A percentile compares a stretch with the other conserved stretches of the same genome.
Evolutionary conservation across 1,284 basidiomycete genomes (phyloP).

Genomic region (Phlebopus sp.): DNA sequence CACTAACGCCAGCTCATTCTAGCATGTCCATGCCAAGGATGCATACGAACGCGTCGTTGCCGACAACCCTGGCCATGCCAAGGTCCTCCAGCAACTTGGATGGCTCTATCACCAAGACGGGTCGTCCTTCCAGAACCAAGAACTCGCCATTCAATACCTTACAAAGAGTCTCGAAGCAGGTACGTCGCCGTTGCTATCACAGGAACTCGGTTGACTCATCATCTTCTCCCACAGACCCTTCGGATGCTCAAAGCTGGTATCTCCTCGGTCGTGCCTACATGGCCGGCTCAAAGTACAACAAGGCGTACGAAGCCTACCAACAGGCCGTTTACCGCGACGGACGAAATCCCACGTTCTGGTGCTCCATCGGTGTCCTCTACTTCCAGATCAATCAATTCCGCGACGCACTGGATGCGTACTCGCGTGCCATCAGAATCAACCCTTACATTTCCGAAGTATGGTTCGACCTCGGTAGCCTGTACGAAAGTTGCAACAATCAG

Average conservation of each 20-base stretch:
- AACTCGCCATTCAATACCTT: conserved; percentile 89
- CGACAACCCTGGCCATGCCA: conserved; percentile 93
- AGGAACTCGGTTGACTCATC: conserved; percentile 5
- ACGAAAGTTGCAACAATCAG: conserved; percentile 99
- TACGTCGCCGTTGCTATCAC: conserved; percentile 35
- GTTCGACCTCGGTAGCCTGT: conserved; percentile 96
- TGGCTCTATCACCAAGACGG: conserved; percentile 97
- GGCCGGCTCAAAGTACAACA: conserved; percentile 99
- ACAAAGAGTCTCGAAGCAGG: conserved; percentile 94
- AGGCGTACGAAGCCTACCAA: conserved; percentile 99
- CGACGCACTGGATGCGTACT: conserved; percentile 97
- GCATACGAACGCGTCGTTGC: conserved; percentile 96
- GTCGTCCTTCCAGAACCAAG: conserved; percentile 93
- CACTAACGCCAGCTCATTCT: conserved; percentile 4
- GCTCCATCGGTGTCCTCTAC: conserved; percentile 98
- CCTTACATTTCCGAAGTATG: conserved; percentile 99
- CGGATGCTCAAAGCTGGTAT: conserved; percentile 98
- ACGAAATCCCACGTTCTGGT: conserved; percentile 99
- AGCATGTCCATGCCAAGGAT: conserved; percentile 89
- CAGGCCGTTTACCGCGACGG: conserved; percentile 99
- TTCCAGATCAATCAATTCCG: conserved; percentile 99
- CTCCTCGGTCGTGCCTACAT: conserved; percentile 97
- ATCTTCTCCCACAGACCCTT: conserved; percentile 60
- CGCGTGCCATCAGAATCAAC: conserved; percentile 96
- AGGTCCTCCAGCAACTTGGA: conserved; percentile 96